These are phyloP conservation scores for Melaleuca quinquenervia DNA, from an alignment of 345 rosid genomes.

Conservation along the genomic window DNA sequence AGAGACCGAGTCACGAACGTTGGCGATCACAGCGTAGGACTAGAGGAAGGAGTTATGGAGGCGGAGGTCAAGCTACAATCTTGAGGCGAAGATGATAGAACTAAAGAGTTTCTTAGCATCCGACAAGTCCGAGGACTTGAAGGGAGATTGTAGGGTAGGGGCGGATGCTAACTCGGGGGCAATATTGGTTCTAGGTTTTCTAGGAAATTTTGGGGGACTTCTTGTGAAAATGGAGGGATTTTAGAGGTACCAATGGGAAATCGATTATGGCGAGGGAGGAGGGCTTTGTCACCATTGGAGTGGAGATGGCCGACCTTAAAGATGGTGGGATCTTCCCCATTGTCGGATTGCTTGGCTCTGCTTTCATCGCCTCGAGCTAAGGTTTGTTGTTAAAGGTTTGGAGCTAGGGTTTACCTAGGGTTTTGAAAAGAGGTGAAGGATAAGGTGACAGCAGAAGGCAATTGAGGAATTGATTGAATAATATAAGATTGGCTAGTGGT, in stretches of 20 bases:
- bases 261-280: constrained; percentile 2
- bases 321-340: constrained; percentile 74
- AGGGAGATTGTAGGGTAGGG: constrained; percentile 5
- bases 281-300: constrained; percentile 14
- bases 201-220: constrained; percentile 4
- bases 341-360: not conserved
- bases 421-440: not conserved
- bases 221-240: constrained; percentile 16
- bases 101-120: constrained; percentile 53
- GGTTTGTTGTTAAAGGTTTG: not conserved
- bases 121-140: constrained; percentile 43
- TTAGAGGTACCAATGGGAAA: not conserved
- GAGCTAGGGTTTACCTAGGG: constrained; percentile 3
- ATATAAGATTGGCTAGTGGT: not conserved
- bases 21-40: constrained; percentile 61
- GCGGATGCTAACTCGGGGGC: not conserved
- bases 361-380: not conserved
- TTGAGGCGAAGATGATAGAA: constrained; percentile 23
- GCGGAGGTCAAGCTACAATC: constrained; percentile 23
- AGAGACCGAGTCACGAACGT: constrained; percentile 48
- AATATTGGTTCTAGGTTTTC: constrained; percentile 1
- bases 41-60: constrained; percentile 71
- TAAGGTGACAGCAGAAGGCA: not conserved
- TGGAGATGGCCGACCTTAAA: constrained; percentile 34
- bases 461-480: not conserved